These are phyloP conservation scores for Chenopodium berlandieri DNA, from an alignment of 148 eudicot genomes.

Conservation along the genomic window DNA sequence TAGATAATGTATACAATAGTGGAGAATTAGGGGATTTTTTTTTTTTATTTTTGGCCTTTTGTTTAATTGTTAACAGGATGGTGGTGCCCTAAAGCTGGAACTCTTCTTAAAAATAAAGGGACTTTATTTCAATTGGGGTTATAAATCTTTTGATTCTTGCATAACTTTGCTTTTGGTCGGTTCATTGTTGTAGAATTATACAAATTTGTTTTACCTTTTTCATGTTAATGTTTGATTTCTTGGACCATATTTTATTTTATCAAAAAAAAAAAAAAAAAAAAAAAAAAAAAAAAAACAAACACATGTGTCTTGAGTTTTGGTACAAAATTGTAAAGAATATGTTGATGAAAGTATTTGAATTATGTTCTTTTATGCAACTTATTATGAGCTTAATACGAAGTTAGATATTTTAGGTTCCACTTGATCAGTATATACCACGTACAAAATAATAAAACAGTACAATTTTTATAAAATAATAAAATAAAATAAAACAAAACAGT, in stretches of 20 bases:
- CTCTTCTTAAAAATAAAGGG: conserved; percentile 20
- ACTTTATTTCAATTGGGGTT: conserved; percentile 20
- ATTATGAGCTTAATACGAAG: no score
- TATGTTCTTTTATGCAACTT: no score
- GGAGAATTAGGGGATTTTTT: not conserved
- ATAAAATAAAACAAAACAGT: no score
- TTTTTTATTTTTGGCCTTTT: not conserved
- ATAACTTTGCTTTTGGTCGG: conserved; percentile 27
- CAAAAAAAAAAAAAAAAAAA: not conserved
- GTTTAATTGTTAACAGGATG: not conserved
- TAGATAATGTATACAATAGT: conserved; percentile 15
- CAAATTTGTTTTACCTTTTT: not conserved
- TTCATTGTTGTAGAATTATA: not conserved
- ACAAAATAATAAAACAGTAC: no score
- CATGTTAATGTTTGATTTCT: not conserved
- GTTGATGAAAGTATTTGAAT: no score
- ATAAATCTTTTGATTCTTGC: conserved; percentile 20
- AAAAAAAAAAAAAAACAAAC: not conserved
- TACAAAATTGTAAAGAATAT: not conserved
- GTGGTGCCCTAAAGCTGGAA: conserved; percentile 53
- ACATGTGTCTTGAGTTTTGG: not conserved
- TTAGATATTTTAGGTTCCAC: no score
- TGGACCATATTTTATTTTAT: not conserved
- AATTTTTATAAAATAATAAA: no score
- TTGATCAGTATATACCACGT: no score